Base-by-base conservation (phyloP, 139 green algal species). In the Volvox reticuliferus region DNA sequence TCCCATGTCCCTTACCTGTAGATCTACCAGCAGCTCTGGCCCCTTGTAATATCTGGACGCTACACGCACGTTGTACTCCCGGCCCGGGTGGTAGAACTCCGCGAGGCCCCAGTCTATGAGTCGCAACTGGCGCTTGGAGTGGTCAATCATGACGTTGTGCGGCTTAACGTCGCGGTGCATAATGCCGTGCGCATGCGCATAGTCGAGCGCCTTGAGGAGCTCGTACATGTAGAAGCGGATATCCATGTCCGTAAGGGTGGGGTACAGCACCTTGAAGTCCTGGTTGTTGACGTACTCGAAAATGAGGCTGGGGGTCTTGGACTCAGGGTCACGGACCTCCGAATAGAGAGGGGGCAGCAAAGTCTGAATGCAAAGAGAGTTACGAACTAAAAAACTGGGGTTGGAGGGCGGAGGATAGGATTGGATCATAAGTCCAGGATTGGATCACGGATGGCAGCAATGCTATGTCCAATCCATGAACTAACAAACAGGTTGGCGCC, bases 51-150 rank as follows among this genome's bases (percentile, higher is more conserved):
- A 93, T 19, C 91, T 73, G 12, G 1, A 97, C 2, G 98, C 98
- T 63, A 99, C 98, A 26, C 98, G 96, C 83, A 99, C 98, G 93
- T 99, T 99, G 95, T 99, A 99, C 93, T 97, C 96, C 3, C 96
- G 94, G 24, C 95, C 96, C 5, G 98, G 97, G 91, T 99, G 97
- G 95, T 99, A 99, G 91, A 99, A 99, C 94, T 99, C 98, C 18
- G 98, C 98, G 36, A 99, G 94, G 28, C 98, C 98, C 98, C 98
- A 99, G 95, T 99, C 98, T 86, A 99, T 99, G 61, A 99, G 95
- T 36, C 98, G 93, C 92, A 99, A 94, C 94, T 98, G 91, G 26
- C 95, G 94, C 94, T 97, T 93, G 44, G 96, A 93, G 91, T 99
- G 98, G 93, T 99, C 98, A 79, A 99, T 99, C 98, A 99, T 99